Conservation (phyloP, 257 asterid genomes). For the Primulina tabacum region DNA sequence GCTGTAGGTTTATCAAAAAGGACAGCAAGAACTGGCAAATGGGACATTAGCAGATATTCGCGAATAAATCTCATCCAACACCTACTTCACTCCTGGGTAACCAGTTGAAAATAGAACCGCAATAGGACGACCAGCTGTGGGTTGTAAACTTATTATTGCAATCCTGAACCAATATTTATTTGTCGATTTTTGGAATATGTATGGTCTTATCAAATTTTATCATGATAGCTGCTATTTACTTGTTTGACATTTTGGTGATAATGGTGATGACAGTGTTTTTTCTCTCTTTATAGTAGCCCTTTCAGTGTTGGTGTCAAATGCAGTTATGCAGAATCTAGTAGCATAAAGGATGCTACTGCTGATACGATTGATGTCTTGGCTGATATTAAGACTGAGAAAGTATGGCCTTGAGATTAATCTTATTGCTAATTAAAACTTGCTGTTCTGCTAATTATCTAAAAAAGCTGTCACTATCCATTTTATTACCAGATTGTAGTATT, state of each 20-base stretch:
- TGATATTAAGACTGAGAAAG: slow-evolving; percentile 79
- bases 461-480: slow-evolving; percentile 20
- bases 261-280: slow-evolving; percentile 9
- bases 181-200: not conserved
- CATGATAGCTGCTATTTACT: not conserved
- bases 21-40: not conserved
- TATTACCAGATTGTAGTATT: slow-evolving; percentile 73
- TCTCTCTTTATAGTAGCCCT: slow-evolving; percentile 32
- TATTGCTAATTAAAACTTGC: slow-evolving; percentile 10
- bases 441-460: slow-evolving; percentile 19
- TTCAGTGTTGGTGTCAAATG: slow-evolving; percentile 51
- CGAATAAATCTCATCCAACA: no score
- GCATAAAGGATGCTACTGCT: slow-evolving; percentile 33
- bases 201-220: not conserved
- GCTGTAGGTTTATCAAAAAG: not conserved
- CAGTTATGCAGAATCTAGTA: slow-evolving; percentile 55
- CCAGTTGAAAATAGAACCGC: no score
- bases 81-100: no score
- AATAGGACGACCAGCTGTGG: not conserved
- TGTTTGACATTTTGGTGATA: slow-evolving; percentile 12
- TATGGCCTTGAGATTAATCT: slow-evolving; percentile 32
- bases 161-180: slow-evolving; percentile 12
- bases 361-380: slow-evolving; percentile 83
- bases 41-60: no score
- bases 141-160: not conserved